Base-by-base conservation (phyloP, 1,284 basidiomycete species). In the Cryptococcus hybrid region DNA sequence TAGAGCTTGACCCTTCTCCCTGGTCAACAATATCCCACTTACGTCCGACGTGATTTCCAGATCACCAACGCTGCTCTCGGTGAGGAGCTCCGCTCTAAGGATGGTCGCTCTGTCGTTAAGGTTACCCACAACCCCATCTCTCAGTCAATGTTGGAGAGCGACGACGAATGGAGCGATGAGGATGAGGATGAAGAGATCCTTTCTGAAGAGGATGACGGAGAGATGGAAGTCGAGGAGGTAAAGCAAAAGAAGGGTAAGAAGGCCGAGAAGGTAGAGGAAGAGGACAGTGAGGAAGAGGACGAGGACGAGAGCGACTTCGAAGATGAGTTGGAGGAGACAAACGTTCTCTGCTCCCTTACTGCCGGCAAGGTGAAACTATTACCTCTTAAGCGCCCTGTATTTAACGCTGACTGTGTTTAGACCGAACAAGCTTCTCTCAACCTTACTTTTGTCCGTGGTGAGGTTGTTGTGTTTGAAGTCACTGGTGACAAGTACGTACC, bases 51-150 rank as follows among this genome's bases (percentile, higher is more conserved):
- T 46, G 89, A 92, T 78, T 80, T 95, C 69, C 82, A 83, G 70
- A 85, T 96, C 76, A 92, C 90, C 73, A 92, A 92, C 77, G 85
- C 88, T 55, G 85, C 90, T 7, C 84, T 94, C 52, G 88, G 87
- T 54, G 88, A 90, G 64, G 82, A 84, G 65, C 81, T 94, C 59
- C 80, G 76, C 42, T 86, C 89, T 72, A 71, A 80, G 55, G 80
- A 81, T 49, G 85, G 85, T 40, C 83, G 92, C 63, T 88, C 90
- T 9, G 85, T 88, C 56, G 80, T 96, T 69, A 92, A 90, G 79
- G 82, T 97, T 64, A 83, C 83, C 51, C 90, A 90, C 79, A 65
- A 70, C 62, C 75, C 74, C 51, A 67, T 71, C 67, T 70, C 70
- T 65, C 71, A 67, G 51, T 66, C 57, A 59, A 73, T 62, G 60